Conservation (phyloP, 352 stramenopile species). For the Thraustochytrium sp. region DNA sequence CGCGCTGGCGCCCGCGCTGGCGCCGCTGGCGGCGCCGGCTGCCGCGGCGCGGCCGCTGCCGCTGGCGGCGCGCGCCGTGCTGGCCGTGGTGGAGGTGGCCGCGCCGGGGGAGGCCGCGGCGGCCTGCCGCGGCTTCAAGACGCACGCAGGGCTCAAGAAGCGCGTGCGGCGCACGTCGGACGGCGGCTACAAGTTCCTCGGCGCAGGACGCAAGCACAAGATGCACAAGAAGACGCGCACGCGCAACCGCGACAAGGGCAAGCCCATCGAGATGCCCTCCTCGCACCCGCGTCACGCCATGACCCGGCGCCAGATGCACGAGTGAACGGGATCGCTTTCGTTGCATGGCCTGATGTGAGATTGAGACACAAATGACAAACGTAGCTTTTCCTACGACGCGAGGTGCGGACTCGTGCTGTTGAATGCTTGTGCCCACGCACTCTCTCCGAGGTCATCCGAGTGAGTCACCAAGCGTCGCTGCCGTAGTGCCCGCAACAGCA, state of each 20-base stretch:
- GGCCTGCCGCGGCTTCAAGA: neutral
- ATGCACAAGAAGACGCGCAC: slow-evolving; percentile 29
- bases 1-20: no score
- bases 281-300: neutral
- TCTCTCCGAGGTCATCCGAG: no score
- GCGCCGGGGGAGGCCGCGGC: neutral
- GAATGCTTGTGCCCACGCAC: no score
- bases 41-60: neutral
- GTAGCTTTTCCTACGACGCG: no score
- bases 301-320: neutral
- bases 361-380: no score
- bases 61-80: neutral
- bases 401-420: no score
- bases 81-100: neutral
- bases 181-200: slow-evolving; percentile 3
- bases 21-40: neutral
- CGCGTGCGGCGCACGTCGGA: neutral
- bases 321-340: neutral
- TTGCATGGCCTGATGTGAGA: neutral
- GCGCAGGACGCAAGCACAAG: neutral
- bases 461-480: no score
- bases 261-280: neutral
- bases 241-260: neutral
- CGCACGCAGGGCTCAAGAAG: neutral
- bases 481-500: no score